Evolutionary conservation across 2,329 filamentous ascomycete genomes (phyloP).

Genomic region (Colletotrichum sublineola): DNA sequence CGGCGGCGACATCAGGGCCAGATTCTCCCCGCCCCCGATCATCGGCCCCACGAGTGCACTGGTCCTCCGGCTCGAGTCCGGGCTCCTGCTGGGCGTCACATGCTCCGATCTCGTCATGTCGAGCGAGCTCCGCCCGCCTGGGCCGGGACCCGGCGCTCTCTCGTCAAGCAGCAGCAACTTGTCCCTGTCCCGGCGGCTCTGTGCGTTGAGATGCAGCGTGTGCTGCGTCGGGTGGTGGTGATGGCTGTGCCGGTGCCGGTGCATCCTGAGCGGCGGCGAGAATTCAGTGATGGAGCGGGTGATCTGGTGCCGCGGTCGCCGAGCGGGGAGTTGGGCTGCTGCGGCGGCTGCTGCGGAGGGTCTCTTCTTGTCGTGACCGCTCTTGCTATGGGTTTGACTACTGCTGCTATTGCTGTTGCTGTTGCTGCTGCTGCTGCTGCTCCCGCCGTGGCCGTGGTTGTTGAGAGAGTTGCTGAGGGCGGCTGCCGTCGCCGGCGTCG

Average conservation of each 20-base stretch:
- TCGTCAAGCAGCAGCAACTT: slow-evolving; percentile 46
- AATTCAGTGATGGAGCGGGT: slow-evolving; percentile 69
- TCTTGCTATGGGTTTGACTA: slow-evolving; percentile 16
- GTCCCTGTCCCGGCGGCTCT: slow-evolving; percentile 18
- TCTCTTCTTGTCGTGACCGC: slow-evolving; percentile 10
- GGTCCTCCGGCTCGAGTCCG: slow-evolving; percentile 58
- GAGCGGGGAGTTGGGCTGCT: slow-evolving; percentile 27
- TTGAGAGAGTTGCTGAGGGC: slow-evolving; percentile 26
- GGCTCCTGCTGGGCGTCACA: slow-evolving; percentile 58
- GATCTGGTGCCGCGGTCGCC: slow-evolving; percentile 61
- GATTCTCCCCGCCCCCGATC: slow-evolving; percentile 43
- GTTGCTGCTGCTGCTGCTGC: slow-evolving; percentile 1
- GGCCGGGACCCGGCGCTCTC: slow-evolving; percentile 45
- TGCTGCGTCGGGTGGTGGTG: slow-evolving; percentile 51
- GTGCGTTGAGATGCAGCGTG: slow-evolving; percentile 41
- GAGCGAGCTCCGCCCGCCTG: slow-evolving; percentile 55
- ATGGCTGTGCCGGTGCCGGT: slow-evolving; percentile 52
- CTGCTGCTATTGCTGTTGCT: slow-evolving; percentile 3
- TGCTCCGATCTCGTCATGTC: slow-evolving; percentile 62
- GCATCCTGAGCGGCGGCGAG: slow-evolving; percentile 60
- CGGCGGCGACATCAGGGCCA: slow-evolving; percentile 1
- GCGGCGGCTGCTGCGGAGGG: slow-evolving; percentile 18
- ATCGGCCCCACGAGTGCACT: slow-evolving; percentile 53
- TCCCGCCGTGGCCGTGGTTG: slow-evolving; percentile 10
- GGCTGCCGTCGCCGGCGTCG: slow-evolving; percentile 23